phyloP scores from a whole-genome alignment of 768 basidiomycete genomes.

The Lactarius deliciosus region DNA sequence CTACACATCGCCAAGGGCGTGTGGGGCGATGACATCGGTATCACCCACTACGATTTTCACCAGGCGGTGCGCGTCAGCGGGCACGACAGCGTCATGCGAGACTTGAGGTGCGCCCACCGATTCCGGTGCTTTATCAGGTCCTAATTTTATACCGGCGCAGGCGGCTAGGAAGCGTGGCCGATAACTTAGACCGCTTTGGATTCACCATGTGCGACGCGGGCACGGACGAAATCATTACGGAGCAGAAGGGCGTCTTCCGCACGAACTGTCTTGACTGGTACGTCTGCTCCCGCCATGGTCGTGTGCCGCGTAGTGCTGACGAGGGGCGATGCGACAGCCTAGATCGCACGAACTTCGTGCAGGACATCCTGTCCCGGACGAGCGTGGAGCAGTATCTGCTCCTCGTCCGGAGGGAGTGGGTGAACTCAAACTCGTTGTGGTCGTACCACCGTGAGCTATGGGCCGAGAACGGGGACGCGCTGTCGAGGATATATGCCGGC shows the following conservation, averaged over 20 bases:
- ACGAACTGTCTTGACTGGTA: conserved; percentile 97
- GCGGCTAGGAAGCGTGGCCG: conserved; percentile 55
- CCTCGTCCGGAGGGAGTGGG: conserved; percentile 77
- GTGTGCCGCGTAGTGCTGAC: background rate
- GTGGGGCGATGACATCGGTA: conserved; percentile 66
- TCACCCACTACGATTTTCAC: conserved; percentile 96
- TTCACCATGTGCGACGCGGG: conserved; percentile 78
- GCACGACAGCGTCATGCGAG: conserved; percentile 80
- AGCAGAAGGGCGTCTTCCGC: conserved; percentile 89
- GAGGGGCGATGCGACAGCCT: conserved; percentile 50
- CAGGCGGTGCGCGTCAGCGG: conserved; percentile 75
- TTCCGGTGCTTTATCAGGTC: background rate
- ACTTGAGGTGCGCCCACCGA: conserved; percentile 53
- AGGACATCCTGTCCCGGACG: conserved; percentile 87
- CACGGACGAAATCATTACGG: conserved; percentile 71
- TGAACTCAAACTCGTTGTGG: conserved; percentile 70
- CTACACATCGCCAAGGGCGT: conserved; percentile 61
- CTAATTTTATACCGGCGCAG: conserved; percentile 38
- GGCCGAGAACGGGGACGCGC: conserved; percentile 95
- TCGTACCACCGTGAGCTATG: conserved; percentile 87
- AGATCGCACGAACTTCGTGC: conserved; percentile 96
- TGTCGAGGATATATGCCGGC: conserved; percentile 93
- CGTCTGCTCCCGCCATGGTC: background rate
- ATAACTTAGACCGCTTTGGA: conserved; percentile 75
- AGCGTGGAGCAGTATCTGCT: conserved; percentile 80